Evolutionary conservation across 345 rosid genomes (phyloP).

Genomic region (Clausena lansium): DNA sequence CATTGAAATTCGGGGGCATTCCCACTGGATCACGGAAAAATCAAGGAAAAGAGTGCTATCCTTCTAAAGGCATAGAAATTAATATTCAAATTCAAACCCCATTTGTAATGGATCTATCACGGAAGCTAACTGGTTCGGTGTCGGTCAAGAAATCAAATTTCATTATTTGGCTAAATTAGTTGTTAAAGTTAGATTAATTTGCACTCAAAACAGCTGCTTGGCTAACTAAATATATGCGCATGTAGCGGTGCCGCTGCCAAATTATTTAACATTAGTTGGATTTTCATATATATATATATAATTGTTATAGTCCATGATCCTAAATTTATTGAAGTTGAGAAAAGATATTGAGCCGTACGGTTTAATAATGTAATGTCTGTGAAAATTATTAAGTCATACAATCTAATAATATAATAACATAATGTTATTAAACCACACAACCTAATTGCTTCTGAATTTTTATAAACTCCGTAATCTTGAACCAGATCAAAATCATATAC

Average conservation of each 20-base stretch:
- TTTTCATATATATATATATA: too few relatives aligned
- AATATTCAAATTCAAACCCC: neutral
- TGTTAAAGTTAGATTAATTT: neutral
- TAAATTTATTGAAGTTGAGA: too few relatives aligned
- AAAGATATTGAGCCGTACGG: too few relatives aligned
- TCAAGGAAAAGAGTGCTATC: neutral
- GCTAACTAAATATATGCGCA: neutral
- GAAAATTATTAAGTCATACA: too few relatives aligned
- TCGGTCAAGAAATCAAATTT: slow-evolving; percentile 14
- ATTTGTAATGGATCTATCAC: too few relatives aligned
- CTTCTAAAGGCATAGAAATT: neutral
- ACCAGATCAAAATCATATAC: too few relatives aligned
- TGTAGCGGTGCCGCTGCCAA: neutral
- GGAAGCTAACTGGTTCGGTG: neutral
- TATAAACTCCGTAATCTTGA: too few relatives aligned
- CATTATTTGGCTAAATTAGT: neutral
- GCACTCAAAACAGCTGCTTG: slow-evolving; percentile 4
- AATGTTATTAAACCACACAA: too few relatives aligned
- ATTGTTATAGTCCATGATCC: too few relatives aligned
- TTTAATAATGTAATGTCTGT: too few relatives aligned
- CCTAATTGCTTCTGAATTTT: too few relatives aligned
- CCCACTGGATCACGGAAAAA: slow-evolving; percentile 9
- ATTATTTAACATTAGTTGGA: neutral
- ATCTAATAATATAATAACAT: too few relatives aligned
- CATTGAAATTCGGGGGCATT: neutral